Evolutionary conservation across 257 asterid species (phyloP).

Genomic region (Leonotis leonurus): DNA sequence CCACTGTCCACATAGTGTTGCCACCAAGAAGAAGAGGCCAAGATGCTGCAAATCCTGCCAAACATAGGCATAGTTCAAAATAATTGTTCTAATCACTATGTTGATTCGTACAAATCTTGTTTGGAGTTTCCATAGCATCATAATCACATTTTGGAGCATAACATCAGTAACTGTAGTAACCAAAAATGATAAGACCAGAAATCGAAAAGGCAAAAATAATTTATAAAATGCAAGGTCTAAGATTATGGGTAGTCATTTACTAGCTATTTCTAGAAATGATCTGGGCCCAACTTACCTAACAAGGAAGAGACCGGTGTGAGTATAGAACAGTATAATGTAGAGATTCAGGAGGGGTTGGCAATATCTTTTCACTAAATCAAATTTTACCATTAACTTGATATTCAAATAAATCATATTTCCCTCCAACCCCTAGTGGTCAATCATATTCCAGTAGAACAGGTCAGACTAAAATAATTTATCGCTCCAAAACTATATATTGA

Average conservation of each 20-base stretch:
- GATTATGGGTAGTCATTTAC: background rate
- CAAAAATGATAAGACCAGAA: background rate
- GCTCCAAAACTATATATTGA: slow-evolving; percentile 1
- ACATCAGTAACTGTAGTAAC: background rate
- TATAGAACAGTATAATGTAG: background rate
- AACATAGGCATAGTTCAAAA: slow-evolving; percentile 8
- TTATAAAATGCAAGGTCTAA: slow-evolving; percentile 11
- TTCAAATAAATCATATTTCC: background rate
- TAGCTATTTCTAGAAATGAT: slow-evolving; percentile 2
- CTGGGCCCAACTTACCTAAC: background rate
- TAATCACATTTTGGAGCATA: background rate
- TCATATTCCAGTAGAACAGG: background rate
- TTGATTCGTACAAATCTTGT: background rate
- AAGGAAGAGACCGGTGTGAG: background rate
- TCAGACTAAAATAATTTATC: background rate
- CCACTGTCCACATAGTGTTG: slow-evolving; percentile 87
- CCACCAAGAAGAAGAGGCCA: slow-evolving; percentile 97
- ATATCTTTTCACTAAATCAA: background rate
- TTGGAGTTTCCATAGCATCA: background rate
- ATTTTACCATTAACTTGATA: background rate
- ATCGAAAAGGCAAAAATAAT: background rate
- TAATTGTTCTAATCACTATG: background rate
- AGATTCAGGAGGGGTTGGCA: background rate
- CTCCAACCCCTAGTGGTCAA: background rate
- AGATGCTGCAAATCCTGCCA: slow-evolving; percentile 55